Base-by-base conservation (phyloP, 192 early-diverging fungal genomes). In the Coemansia reversa region DNA sequence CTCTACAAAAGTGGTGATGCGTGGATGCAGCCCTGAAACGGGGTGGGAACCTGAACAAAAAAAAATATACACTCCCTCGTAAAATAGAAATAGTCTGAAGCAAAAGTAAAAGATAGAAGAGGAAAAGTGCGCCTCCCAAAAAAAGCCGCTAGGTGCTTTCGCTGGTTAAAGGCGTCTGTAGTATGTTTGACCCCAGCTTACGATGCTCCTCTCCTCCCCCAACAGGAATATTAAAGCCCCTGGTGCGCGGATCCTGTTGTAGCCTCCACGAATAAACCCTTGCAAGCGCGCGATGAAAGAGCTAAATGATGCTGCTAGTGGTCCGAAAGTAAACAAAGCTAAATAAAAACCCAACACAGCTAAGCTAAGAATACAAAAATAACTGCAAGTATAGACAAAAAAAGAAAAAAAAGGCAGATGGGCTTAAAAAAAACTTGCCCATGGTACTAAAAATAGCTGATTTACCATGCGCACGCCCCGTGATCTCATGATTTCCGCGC, bases 101-200 rank as follows among this genome's bases (percentile, higher is more conserved):
- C 4, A 47, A 20, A 55, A 64, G 51, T 24, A 63, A 16, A 42
- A 32, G 51, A 63, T 25, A 35, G 52, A 54, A 30, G 33, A 48
- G 60, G 49, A 22, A 51, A 58, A 61, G 30, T 47, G 60, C 33
- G 42, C 51, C 62, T 54, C 63, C 63, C 68, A 67, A 59, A 67
- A 60, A 29, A 61, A 60, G 24, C 39, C 30, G 51, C n/a, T 28
- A 60, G 47, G 32, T 29, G 33, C 14, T 45, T 45, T 45, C 14
- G 3, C 33, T 11, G 11, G 33, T 5, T 35, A 35, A 7, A 35
- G 11, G 14, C 39, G 12, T 45, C 9, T 45, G 39, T 16, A 45
- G 16, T 16, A 45, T 45, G 39, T 3, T 45, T 14, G 39, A 45
- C 8, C 39, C 12, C 0, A 14, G 39, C 39, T 45, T 12, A 45